Base-by-base conservation (phyloP, 169 alveolate species). In the Plasmodium fragile region DNA sequence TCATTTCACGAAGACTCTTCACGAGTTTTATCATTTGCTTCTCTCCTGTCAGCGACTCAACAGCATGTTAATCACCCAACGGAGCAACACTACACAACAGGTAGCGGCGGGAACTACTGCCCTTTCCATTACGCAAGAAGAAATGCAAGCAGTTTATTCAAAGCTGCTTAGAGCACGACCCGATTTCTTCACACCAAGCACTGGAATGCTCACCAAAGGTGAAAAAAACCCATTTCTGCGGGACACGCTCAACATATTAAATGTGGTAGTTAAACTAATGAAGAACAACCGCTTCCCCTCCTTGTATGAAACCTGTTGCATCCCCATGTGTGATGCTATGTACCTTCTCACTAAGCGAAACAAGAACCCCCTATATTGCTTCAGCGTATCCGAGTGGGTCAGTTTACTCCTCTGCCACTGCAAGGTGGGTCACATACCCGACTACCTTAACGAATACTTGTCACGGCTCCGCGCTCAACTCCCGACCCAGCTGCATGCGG, bases 321-420 rank as follows among this genome's bases (percentile, higher is more conserved):
- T 22, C 36, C 32, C 36, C 25, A 32, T 84, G 39, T 73, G 22
- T 28, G 84, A 84, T 16, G 16, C 28, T 0, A 6, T 49, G 25
- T 73, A 84, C 41, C 53, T 75, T 0, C 55, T 13, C 75, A 84
- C 73, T 30, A 30, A 18, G 25, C 77, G 65, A 13, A 49, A 7
- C 3, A 32, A 34, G 4, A 71, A 72, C 28, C 52, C 39, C 59
- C 36, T 28, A n/a, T 30, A 84, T 13, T 16, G 52, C 30, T 30
- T 84, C 36, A 70, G 28, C 13, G 65, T 41, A n/a, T 5, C 75
- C 1, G 92, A 84, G 36, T 84, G 92, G 92, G 70, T 52, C 22
- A 84, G 77, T 10, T 4, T 84, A 11, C 72, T 84, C 39, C 36
- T 43, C 70, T 69, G 81, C 25, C 41, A 82, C 45, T 36, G 82